Conservation (phyloP, 306 rosid genomes). For the Boehmeria nivea region DNA sequence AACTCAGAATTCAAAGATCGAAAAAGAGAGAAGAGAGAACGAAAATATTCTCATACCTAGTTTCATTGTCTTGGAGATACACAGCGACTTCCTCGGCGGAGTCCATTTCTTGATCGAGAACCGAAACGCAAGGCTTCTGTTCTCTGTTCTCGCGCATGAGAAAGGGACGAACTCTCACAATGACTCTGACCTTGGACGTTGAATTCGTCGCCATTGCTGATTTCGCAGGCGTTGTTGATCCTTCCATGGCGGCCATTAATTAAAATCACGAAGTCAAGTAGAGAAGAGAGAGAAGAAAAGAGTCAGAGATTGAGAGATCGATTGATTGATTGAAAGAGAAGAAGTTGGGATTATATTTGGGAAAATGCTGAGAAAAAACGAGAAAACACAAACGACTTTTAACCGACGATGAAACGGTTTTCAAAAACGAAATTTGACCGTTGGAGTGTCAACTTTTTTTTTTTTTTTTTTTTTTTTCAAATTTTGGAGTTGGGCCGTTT, state of each 20-base stretch:
- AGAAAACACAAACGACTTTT: no score
- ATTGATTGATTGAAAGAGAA: neutral
- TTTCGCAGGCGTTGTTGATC: neutral
- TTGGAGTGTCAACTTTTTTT: constrained; percentile 8
- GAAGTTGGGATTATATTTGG: neutral
- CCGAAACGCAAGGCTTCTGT: constrained; percentile 49
- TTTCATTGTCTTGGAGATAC: constrained; percentile 64
- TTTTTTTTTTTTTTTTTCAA: neutral
- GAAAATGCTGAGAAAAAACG: neutral
- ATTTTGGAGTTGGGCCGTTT: no score
- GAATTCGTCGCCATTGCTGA: constrained; percentile 3
- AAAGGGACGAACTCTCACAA: constrained; percentile 82
- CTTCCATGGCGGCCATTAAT: constrained; percentile 2
- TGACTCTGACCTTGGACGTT: constrained; percentile 66
- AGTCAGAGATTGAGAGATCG: constrained; percentile 8
- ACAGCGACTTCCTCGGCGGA: constrained; percentile 44
- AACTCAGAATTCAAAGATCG: neutral
- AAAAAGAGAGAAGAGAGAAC: neutral
- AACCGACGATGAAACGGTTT: neutral
- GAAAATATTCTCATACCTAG: constrained; percentile 43
- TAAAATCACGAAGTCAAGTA: neutral
- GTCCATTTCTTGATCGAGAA: constrained; percentile 34
- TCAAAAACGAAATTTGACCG: constrained; percentile 36
- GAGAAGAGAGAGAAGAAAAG: neutral
- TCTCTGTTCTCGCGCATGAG: constrained; percentile 42